Conservation (phyloP, 2,329 filamentous ascomycete genomes). For the Calonectria honghensis region DNA sequence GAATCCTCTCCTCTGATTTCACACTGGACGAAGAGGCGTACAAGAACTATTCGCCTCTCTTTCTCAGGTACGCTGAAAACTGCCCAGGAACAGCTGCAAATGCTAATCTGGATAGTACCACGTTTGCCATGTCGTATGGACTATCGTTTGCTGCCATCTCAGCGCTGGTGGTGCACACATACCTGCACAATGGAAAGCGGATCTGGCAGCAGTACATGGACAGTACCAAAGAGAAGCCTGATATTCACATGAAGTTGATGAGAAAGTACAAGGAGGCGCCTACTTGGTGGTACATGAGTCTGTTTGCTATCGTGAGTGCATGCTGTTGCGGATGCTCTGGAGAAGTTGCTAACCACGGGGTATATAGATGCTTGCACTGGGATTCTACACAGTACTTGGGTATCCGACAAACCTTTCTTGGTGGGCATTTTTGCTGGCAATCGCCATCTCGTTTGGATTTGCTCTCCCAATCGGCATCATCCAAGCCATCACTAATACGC, state of each 20-base stretch:
- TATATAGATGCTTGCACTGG: constrained; percentile 70
- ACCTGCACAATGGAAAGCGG: constrained; percentile 79
- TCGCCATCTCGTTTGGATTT: constrained; percentile 78
- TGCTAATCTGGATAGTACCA: constrained; percentile 71
- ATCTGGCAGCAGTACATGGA: constrained; percentile 79
- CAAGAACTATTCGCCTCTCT: constrained; percentile 79
- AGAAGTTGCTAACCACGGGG: constrained; percentile 39
- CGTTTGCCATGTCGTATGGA: constrained; percentile 82
- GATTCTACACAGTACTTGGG: constrained; percentile 72
- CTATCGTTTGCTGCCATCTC: constrained; percentile 83
- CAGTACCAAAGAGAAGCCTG: constrained; percentile 76
- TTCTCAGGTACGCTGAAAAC: constrained; percentile 68
- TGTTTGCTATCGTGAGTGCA: constrained; percentile 72
- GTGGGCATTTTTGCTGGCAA: constrained; percentile 83
- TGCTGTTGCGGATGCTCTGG: neutral
- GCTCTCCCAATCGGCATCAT: constrained; percentile 82
- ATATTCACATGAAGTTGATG: constrained; percentile 80
- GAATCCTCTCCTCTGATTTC: constrained; percentile 76
- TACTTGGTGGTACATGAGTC: constrained; percentile 77
- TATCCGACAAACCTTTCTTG: constrained; percentile 81
- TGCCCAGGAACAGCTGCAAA: too few species aligned
- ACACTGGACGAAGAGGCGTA: constrained; percentile 80
- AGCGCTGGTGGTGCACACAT: constrained; percentile 80
- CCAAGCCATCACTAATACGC: constrained; percentile 80
- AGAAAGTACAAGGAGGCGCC: constrained; percentile 77